Evolutionary conservation across 148 eudicot genomes (phyloP).

Genomic region (Limonium bicolor): DNA sequence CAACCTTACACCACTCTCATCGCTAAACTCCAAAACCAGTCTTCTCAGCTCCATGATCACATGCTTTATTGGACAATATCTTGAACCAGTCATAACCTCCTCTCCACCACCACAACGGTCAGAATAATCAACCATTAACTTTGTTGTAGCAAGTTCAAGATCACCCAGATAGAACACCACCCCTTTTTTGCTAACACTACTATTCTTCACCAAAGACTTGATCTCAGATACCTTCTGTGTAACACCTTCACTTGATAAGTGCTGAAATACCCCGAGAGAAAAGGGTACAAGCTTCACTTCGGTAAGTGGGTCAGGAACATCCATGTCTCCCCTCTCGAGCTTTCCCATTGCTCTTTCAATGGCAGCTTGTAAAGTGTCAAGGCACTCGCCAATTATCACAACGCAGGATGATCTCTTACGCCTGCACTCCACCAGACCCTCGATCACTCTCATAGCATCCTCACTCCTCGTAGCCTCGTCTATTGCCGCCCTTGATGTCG

Average conservation of each 20-base stretch:
- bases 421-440: slow-evolving; percentile 18
- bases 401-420: slow-evolving; percentile 29
- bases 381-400: slow-evolving; percentile 60
- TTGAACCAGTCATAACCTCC: slow-evolving; percentile 15
- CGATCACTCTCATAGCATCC: slow-evolving; percentile 43
- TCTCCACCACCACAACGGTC: slow-evolving; percentile 28
- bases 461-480: slow-evolving; percentile 17
- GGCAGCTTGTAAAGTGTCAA: slow-evolving; percentile 30
- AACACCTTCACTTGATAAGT: slow-evolving; percentile 36
- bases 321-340: slow-evolving; percentile 40
- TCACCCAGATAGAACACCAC: slow-evolving; percentile 64
- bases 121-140: too few relatives aligned
- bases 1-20: slow-evolving; percentile 31
- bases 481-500: too few relatives aligned
- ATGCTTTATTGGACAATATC: slow-evolving; percentile 66
- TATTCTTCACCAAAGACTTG: slow-evolving; percentile 27
- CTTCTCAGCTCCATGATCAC: slow-evolving; percentile 55
- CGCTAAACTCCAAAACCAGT: slow-evolving; percentile 23
- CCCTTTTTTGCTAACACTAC: slow-evolving; percentile 29
- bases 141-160: slow-evolving; percentile 78
- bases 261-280: slow-evolving; percentile 27
- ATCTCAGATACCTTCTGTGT: slow-evolving; percentile 45
- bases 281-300: slow-evolving; percentile 40
- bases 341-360: slow-evolving; percentile 35
- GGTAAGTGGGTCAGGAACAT: slow-evolving; percentile 38